phyloP scores from a whole-genome alignment of 768 basidiomycete species.

The Termitomyces sp. region DNA sequence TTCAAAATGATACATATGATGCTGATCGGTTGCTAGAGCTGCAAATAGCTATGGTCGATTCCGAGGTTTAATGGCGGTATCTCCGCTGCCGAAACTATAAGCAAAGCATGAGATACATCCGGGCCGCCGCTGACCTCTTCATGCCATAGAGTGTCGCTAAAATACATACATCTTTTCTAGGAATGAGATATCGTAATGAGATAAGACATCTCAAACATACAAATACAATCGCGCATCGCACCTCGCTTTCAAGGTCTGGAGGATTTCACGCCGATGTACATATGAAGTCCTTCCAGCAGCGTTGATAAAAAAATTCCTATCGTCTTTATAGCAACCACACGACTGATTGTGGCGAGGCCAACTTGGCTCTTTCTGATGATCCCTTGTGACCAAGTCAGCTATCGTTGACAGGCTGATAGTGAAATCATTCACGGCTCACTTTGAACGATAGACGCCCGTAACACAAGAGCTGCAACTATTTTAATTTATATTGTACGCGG shows the following conservation, averaged over 20 bases:
- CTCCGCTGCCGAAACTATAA: not conserved
- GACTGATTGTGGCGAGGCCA: conserved; percentile 2
- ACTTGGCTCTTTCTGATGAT: conserved; percentile 3
- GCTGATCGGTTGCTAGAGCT: not conserved
- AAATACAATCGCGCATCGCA: not conserved
- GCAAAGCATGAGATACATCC: not conserved
- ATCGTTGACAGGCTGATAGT: not conserved
- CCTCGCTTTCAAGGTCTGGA: not conserved
- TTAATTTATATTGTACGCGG: no score
- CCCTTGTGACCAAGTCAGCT: not conserved
- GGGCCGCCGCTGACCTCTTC: not conserved
- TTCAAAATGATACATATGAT: conserved; percentile 3
- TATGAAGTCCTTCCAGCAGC: no score
- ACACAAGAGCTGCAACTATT: not conserved
- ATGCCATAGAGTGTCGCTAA: not conserved
- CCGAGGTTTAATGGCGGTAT: not conserved
- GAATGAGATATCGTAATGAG: not conserved
- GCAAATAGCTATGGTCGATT: not conserved
- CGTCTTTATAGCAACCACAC: not conserved
- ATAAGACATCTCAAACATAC: not conserved
- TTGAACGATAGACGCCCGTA: not conserved
- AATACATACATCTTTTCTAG: not conserved
- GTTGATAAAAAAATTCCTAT: not conserved
- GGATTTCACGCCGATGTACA: not conserved
- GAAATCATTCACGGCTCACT: not conserved